phyloP scores from a whole-genome alignment of 192 early-diverging fungal species.

The Chytriomyces confervae region DNA sequence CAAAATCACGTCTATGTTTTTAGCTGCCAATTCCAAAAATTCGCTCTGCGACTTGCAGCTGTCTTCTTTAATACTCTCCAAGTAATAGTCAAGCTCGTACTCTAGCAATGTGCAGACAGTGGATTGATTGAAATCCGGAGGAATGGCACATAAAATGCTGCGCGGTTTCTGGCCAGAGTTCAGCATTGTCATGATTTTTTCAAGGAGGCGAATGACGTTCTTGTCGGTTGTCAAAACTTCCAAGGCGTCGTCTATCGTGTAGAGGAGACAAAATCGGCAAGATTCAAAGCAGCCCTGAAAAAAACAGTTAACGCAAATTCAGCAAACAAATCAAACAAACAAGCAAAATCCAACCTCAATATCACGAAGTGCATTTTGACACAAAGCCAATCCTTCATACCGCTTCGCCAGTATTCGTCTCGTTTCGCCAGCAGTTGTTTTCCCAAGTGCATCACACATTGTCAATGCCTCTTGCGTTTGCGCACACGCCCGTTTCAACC shows the following conservation, averaged over 20 bases:
- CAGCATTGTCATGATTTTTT: constrained; percentile 7
- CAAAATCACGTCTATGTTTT: background rate
- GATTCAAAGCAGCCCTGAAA: constrained; percentile 13
- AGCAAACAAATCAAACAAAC: background rate
- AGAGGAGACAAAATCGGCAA: background rate
- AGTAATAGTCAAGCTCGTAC: constrained; percentile 24
- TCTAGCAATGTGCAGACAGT: background rate
- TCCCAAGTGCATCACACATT: background rate
- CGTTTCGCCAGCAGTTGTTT: constrained; percentile 27
- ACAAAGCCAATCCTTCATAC: constrained; percentile 51
- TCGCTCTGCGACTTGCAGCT: too few species aligned
- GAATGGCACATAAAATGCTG: too few species aligned
- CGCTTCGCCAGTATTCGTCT: constrained; percentile 49
- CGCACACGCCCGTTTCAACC: constrained; percentile 6
- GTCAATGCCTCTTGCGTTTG: background rate
- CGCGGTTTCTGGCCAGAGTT: background rate
- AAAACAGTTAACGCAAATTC: background rate
- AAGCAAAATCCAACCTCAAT: constrained; percentile 40
- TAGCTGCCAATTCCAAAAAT: background rate
- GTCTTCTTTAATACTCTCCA: constrained; percentile 39
- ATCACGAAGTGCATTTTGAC: constrained; percentile 40
- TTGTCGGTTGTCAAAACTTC: background rate
- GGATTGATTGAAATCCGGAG: too few species aligned
- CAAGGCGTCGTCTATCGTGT: background rate
- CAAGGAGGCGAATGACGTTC: background rate